phyloP scores from a whole-genome alignment of 352 stramenopile species.

The Thraustochytrium striatum region DNA sequence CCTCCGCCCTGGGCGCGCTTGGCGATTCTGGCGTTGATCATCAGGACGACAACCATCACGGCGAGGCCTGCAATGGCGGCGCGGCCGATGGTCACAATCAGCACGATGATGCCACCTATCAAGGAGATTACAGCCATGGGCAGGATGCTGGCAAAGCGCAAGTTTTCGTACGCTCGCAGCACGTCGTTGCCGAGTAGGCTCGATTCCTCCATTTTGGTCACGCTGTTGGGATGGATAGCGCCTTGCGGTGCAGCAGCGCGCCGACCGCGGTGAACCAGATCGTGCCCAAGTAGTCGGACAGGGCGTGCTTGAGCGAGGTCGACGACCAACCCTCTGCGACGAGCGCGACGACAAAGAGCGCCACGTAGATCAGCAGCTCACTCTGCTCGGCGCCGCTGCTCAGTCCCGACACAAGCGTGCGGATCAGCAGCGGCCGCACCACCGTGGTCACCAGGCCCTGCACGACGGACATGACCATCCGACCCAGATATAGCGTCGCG shows the following conservation, averaged over 20 bases:
- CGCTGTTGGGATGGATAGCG: slow-evolving; percentile 5
- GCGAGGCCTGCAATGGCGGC: slow-evolving; percentile 23
- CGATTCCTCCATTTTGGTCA: slow-evolving; percentile 11
- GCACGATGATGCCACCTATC: not conserved
- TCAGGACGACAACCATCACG: slow-evolving; percentile 33
- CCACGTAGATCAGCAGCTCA: slow-evolving; percentile 15
- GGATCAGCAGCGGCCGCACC: slow-evolving; percentile 33
- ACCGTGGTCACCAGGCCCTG: slow-evolving; percentile 32
- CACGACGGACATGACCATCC: slow-evolving; percentile 17
- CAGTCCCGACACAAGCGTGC: slow-evolving; percentile 18
- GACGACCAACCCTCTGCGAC: slow-evolving; percentile 39
- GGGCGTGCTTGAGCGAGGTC: slow-evolving; percentile 32
- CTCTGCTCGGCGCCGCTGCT: not conserved
- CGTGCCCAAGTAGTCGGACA: slow-evolving; percentile 28
- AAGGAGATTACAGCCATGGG: slow-evolving; percentile 30
- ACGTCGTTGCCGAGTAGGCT: slow-evolving; percentile 40
- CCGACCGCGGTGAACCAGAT: slow-evolving; percentile 35
- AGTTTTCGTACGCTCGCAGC: slow-evolving; percentile 30
- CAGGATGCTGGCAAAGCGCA: slow-evolving; percentile 35
- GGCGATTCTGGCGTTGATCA: not conserved
- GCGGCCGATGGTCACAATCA: slow-evolving; percentile 39
- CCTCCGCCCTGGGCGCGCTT: slow-evolving; percentile 29
- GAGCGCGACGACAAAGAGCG: not conserved
- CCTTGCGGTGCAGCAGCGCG: slow-evolving; percentile 12
- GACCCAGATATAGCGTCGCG: not conserved